Evolutionary conservation across 495 filamentous ascomycete species (phyloP).

Genomic region (Xylaria longipes): DNA sequence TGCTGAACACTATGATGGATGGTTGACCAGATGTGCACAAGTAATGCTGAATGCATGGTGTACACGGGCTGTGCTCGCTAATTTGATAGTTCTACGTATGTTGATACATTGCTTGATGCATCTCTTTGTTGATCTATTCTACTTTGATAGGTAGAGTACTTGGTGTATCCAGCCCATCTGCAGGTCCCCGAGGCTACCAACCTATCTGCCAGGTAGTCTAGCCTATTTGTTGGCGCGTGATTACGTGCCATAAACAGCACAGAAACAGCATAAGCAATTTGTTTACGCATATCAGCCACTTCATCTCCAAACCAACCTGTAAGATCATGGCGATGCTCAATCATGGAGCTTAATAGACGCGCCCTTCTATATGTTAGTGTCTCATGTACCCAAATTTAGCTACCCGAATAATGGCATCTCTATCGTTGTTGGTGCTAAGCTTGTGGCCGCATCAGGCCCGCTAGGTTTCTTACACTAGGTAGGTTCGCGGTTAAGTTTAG

Average conservation of each 20-base stretch:
- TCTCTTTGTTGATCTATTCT: neutral
- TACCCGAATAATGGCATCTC: neutral
- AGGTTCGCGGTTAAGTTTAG: neutral
- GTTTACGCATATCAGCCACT: slow-evolving; percentile 2
- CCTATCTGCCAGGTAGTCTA: neutral
- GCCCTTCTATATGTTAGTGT: neutral
- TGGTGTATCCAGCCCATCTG: neutral
- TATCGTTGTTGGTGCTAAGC: neutral
- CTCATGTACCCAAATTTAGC: neutral
- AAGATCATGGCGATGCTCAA: neutral
- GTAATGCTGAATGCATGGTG: too few species aligned
- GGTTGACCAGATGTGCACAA: neutral
- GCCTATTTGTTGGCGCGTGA: neutral
- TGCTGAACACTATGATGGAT: too few species aligned
- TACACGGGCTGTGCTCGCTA: too few species aligned
- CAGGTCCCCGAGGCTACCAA: neutral
- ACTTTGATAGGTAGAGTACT: neutral
- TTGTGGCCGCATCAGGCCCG: neutral
- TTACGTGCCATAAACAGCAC: neutral
- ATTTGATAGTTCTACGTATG: too few species aligned
- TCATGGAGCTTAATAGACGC: neutral
- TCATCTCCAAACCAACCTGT: slow-evolving; percentile 3
- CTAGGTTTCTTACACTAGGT: neutral
- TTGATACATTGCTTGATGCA: neutral
- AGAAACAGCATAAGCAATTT: neutral